phyloP scores from a whole-genome alignment of 768 basidiomycete species.

The Mycena venus region DNA sequence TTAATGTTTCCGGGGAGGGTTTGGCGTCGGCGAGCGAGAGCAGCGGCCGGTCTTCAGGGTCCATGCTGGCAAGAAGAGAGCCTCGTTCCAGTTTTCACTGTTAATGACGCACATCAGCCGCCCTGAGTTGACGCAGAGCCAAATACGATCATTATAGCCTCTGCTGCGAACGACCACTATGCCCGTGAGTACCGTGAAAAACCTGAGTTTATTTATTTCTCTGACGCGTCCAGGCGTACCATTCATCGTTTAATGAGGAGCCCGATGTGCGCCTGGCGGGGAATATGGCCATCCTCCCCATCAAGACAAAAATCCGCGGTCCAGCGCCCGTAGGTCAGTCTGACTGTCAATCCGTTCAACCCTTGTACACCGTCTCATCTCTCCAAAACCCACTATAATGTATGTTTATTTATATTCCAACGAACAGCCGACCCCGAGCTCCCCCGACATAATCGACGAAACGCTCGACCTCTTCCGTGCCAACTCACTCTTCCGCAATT shows the following conservation, averaged over 20 bases:
- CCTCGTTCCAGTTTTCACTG: neutral
- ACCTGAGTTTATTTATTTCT: slow-evolving; percentile 12
- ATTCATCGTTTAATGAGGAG: slow-evolving; percentile 92
- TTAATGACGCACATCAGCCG: slow-evolving; percentile 16
- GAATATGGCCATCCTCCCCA: slow-evolving; percentile 90
- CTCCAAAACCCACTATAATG: neutral
- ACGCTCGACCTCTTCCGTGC: slow-evolving; percentile 97
- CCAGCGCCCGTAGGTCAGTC: slow-evolving; percentile 85
- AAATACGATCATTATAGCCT: slow-evolving; percentile 11
- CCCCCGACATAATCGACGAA: slow-evolving; percentile 95
- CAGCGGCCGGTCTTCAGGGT: slow-evolving; percentile 62
- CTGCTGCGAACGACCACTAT: slow-evolving; percentile 49
- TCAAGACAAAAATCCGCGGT: slow-evolving; percentile 92
- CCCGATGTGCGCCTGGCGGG: slow-evolving; percentile 87
- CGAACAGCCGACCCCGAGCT: slow-evolving; percentile 87
- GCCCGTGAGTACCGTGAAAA: slow-evolving; percentile 68
- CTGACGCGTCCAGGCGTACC: slow-evolving; percentile 81
- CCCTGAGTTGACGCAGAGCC: slow-evolving; percentile 29
- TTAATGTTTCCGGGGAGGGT: slow-evolving; percentile 78
- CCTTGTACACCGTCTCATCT: slow-evolving; percentile 27
- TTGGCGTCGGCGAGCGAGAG: slow-evolving; percentile 60
- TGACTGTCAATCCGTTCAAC: slow-evolving; percentile 61
- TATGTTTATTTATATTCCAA: slow-evolving; percentile 9
- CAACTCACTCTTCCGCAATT: slow-evolving; percentile 99
- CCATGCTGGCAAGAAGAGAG: slow-evolving; percentile 46